These are phyloP conservation scores for Cyclotella cryptica DNA, from an alignment of 108 stramenopile genomes.

Conservation along the genomic window DNA sequence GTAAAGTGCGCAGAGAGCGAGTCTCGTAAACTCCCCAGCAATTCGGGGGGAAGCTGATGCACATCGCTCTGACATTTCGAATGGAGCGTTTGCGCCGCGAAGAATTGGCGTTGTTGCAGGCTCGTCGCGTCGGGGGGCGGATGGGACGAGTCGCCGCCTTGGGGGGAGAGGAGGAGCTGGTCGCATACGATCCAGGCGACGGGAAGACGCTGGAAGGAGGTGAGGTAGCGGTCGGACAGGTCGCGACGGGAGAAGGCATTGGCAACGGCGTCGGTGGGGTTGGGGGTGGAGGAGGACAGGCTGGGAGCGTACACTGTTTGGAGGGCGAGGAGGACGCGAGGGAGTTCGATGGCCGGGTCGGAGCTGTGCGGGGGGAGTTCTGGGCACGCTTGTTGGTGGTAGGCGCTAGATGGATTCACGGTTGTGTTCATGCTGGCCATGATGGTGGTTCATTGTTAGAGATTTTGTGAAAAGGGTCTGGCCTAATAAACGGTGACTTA, in stretches of 20 bases:
- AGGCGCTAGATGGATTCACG: too few relatives aligned
- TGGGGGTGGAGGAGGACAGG: neutral
- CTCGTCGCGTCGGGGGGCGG: slow-evolving; percentile 22
- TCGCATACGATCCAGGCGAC: slow-evolving; percentile 88
- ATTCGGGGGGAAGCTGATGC: slow-evolving; percentile 59
- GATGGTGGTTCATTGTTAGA: slow-evolving; percentile 13
- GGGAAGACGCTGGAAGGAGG: slow-evolving; percentile 70
- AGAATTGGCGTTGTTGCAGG: slow-evolving; percentile 77
- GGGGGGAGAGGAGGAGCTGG: slow-evolving; percentile 57
- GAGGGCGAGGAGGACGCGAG: slow-evolving; percentile 70
- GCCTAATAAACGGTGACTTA: too few relatives aligned
- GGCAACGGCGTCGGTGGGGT: slow-evolving; percentile 12
- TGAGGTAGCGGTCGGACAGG: slow-evolving; percentile 80
- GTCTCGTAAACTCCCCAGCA: slow-evolving; percentile 70
- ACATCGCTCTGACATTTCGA: slow-evolving; percentile 79
- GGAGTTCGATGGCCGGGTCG: slow-evolving; percentile 77
- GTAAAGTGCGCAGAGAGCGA: slow-evolving; percentile 68
- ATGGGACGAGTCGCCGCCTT: neutral
- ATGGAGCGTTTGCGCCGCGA: slow-evolving; percentile 89
- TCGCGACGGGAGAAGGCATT: slow-evolving; percentile 71
- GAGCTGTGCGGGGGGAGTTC: slow-evolving; percentile 69
- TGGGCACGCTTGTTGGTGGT: neutral
- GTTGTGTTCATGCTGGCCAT: too few relatives aligned
- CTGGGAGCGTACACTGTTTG: slow-evolving; percentile 70
- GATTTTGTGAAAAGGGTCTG: slow-evolving; percentile 71